Conservation (phyloP, 2,329 filamentous ascomycete genomes). For the Fusarium nodosum region DNA sequence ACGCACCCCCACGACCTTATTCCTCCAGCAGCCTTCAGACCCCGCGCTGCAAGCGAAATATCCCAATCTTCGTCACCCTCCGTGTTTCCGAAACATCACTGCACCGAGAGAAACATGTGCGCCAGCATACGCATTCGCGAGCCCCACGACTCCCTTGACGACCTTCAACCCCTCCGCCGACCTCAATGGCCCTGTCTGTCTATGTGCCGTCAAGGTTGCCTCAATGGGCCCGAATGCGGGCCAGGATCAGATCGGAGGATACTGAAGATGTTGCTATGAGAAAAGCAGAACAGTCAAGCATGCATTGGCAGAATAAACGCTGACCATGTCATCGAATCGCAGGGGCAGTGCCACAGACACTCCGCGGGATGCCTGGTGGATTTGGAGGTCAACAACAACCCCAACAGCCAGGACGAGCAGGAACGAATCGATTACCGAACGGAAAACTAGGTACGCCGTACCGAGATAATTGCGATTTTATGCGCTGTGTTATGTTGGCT, state of each 20-base stretch:
- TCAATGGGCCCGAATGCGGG: conserved; percentile 33
- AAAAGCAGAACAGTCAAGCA: conserved; percentile 27
- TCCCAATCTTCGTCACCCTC: conserved; percentile 36
- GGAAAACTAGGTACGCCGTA: conserved; percentile 70
- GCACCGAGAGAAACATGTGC: conserved; percentile 26
- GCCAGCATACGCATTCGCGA: conserved; percentile 33
- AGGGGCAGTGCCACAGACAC: conserved; percentile 72
- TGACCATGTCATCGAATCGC: conserved; percentile 49
- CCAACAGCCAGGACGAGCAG: conserved; percentile 65
- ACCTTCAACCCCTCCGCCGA: conserved; percentile 38
- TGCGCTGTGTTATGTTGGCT: conserved; percentile 20
- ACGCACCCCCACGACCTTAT: conserved; percentile 49
- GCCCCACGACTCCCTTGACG: conserved; percentile 28
- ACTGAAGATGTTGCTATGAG: conserved; percentile 14
- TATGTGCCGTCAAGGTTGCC: conserved; percentile 33
- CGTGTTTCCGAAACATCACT: conserved; percentile 29
- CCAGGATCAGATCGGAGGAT: conserved; percentile 5
- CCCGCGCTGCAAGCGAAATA: conserved; percentile 46
- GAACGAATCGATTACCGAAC: conserved; percentile 72
- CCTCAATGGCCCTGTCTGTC: conserved; percentile 29
- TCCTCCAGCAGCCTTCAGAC: conserved; percentile 46
- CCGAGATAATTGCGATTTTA: conserved; percentile 6
- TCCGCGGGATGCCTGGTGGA: conserved; percentile 72
- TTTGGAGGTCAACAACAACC: conserved; percentile 72
- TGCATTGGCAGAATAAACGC: conserved; percentile 44